These are phyloP conservation scores for Penicillium canescens DNA, from an alignment of 495 filamentous ascomycete genomes.

Conservation along the genomic window DNA sequence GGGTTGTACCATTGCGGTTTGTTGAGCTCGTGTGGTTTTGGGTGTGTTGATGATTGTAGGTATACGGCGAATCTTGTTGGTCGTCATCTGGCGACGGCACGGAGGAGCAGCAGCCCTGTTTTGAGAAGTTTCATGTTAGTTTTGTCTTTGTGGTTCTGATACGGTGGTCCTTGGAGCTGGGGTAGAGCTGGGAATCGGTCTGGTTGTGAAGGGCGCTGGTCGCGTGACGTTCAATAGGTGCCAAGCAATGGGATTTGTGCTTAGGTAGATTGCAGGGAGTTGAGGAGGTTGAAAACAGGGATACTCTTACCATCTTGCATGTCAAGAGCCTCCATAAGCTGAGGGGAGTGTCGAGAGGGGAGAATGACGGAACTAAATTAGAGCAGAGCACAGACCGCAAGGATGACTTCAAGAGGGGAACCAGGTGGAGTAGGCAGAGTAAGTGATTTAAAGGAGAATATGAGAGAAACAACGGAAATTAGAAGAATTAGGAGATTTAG, in stretches of 20 bases:
- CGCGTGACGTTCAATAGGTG: conserved; percentile 4
- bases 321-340: conserved; percentile 19
- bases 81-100: conserved; percentile 35
- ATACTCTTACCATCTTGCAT: conserved; percentile 32
- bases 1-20: conserved; percentile 12
- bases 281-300: neutral
- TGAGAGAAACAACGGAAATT: too few relatives aligned
- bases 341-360: conserved; percentile 11
- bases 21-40: conserved; percentile 17
- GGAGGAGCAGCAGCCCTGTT: conserved; percentile 44
- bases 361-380: neutral
- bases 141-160: neutral
- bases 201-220: neutral
- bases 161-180: neutral
- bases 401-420: neutral
- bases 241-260: neutral
- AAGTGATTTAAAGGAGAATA: too few relatives aligned
- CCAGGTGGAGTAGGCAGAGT: neutral
- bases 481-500: too few relatives aligned
- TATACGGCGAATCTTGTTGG: conserved; percentile 9
- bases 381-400: neutral
- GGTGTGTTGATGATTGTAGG: conserved; percentile 10
- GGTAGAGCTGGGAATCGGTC: neutral
- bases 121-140: conserved; percentile 1
- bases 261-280: neutral